Percentiles rank a stretch among this genome's conserved stretches.
Evolutionary conservation across 1,284 basidiomycete species (phyloP).

Genomic region (Agaricales sp.): DNA sequence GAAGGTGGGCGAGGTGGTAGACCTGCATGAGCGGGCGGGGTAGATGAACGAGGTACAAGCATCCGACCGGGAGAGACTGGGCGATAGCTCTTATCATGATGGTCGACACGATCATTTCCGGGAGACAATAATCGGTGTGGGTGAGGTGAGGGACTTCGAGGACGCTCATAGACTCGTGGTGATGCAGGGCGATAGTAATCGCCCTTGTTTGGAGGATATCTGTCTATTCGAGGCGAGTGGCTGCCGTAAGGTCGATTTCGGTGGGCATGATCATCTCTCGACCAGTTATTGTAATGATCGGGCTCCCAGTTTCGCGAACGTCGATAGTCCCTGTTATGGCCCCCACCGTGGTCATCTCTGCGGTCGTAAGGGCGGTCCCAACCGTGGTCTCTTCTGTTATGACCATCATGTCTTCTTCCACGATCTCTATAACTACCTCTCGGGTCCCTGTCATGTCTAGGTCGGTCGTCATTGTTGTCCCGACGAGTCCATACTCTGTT

Average conservation of each 20-base stretch:
- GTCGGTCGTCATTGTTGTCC: slow-evolving; percentile 20
- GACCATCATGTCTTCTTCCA: slow-evolving; percentile 19
- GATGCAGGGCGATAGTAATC: no score
- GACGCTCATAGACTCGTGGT: no score
- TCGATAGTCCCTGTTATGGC: slow-evolving; percentile 12
- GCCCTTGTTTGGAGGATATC: no score
- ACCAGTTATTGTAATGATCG: no score
- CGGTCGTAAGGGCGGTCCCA: slow-evolving; percentile 14
- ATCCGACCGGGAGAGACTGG: slow-evolving; percentile 1
- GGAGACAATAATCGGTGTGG: no score
- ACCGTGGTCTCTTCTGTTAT: slow-evolving; percentile 10
- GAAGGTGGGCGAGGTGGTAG: slow-evolving; percentile 30
- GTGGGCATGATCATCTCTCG: no score
- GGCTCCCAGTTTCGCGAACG: no score
- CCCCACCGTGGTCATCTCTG: slow-evolving; percentile 11
- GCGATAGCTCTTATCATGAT: slow-evolving; percentile 7
- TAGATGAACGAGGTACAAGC: slow-evolving; percentile 5
- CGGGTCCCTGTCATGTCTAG: slow-evolving; percentile 18
- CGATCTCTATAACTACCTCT: slow-evolving; percentile 21
- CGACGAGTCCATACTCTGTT: no score
- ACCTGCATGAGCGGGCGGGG: slow-evolving; percentile 11
- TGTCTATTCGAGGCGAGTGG: no score
- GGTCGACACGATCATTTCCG: no score
- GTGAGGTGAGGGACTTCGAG: no score
- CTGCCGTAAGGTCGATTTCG: no score